Conservation (phyloP, 2,329 filamentous ascomycete genomes). For the Diaporthe nobilis region DNA sequence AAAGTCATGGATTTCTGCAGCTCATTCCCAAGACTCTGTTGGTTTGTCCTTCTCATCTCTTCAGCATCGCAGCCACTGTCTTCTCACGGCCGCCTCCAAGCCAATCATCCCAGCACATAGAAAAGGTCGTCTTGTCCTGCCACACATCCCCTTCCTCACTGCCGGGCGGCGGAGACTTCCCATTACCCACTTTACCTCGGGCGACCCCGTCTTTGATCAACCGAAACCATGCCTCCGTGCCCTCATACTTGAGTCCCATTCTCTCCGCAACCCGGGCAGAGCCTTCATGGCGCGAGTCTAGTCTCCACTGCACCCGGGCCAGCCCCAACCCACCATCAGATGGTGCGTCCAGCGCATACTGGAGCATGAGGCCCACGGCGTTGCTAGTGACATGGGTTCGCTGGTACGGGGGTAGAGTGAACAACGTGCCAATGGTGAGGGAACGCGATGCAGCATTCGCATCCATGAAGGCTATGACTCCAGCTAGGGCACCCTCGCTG, state of each 20-base stretch:
- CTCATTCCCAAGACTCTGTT: too few species aligned
- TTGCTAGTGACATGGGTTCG: constrained; percentile 53
- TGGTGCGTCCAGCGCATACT: constrained; percentile 45
- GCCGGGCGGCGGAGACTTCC: constrained; percentile 42
- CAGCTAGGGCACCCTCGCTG: background rate
- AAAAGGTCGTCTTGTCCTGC: constrained; percentile 46
- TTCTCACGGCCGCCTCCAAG: background rate
- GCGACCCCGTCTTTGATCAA: constrained; percentile 37
- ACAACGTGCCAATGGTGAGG: background rate
- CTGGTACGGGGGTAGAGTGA: constrained; percentile 45
- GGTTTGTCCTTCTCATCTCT: background rate
- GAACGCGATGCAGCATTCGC: background rate
- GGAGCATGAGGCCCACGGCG: constrained; percentile 51
- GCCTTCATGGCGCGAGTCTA: constrained; percentile 44
- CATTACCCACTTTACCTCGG: constrained; percentile 47
- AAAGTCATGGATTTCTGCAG: too few species aligned
- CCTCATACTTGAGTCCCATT: constrained; percentile 52
- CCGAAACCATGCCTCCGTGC: constrained; percentile 47
- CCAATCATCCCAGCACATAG: constrained; percentile 51
- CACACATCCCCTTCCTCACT: constrained; percentile 46
- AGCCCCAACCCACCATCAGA: constrained; percentile 46
- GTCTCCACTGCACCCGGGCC: constrained; percentile 52
- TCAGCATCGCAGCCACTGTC: background rate
- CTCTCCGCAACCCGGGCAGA: constrained; percentile 49
- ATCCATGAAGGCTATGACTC: background rate